Percentiles rank a stretch among this genome's conserved stretches.
Conservation (phyloP, 768 basidiomycete species). For the Russula vinacea region DNA sequence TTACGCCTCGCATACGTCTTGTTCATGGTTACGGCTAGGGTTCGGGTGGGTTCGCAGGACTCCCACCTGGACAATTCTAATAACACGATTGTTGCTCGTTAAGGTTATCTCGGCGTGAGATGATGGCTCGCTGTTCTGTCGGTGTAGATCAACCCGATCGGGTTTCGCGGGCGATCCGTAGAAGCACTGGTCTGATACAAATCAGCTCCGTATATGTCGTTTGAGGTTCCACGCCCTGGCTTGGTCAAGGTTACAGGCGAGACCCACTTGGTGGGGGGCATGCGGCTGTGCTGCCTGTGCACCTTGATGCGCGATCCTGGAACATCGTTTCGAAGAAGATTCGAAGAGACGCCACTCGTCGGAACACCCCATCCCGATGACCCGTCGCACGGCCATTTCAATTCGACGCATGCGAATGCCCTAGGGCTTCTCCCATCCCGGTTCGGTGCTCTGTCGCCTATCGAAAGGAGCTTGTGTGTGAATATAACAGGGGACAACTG, state of each 20-base stretch:
- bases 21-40: constrained; percentile 20
- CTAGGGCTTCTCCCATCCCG: not conserved
- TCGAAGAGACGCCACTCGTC: not conserved
- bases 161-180: not conserved
- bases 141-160: constrained; percentile 4
- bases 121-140: not conserved
- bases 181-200: not conserved
- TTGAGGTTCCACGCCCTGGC: constrained; percentile 13
- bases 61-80: constrained; percentile 22
- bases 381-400: constrained; percentile 13
- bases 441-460: not conserved
- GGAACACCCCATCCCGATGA: not conserved
- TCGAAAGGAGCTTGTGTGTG: not conserved
- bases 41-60: constrained; percentile 26
- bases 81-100: constrained; percentile 18
- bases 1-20: constrained; percentile 29
- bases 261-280: constrained; percentile 2
- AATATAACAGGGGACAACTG: constrained; percentile 1
- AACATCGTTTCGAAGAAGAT: not conserved
- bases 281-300: constrained; percentile 25
- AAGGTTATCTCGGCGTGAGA: constrained; percentile 9
- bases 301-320: constrained; percentile 8
- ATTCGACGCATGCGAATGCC: not conserved
- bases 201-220: constrained; percentile 13
- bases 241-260: not conserved